Conservation (phyloP, 2,329 filamentous ascomycete species). For the Zymoseptoria brevis region DNA sequence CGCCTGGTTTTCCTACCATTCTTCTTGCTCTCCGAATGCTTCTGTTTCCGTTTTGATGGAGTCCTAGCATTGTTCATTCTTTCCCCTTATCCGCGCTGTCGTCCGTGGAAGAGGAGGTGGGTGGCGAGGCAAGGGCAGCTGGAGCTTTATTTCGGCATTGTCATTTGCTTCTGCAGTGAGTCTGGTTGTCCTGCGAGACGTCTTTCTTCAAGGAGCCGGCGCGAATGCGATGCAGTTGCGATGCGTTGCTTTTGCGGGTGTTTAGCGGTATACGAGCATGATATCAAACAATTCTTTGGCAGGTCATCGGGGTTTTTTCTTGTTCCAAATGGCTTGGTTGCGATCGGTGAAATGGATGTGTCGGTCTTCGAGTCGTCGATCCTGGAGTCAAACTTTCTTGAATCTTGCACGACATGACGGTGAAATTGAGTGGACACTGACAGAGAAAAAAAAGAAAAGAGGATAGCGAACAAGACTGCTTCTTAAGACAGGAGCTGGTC, state of each 20-base stretch:
- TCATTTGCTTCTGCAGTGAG: not conserved
- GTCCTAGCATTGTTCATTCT: not conserved
- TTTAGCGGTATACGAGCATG: not conserved
- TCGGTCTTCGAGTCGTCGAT: not conserved
- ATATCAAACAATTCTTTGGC: not conserved
- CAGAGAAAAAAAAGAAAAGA: not conserved
- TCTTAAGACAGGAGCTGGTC: not conserved
- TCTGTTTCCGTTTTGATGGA: too few relatives aligned
- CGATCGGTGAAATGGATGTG: not conserved
- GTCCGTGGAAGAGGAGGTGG: not conserved
- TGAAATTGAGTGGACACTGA: not conserved
- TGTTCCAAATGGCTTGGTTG: too few relatives aligned
- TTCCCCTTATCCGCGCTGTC: not conserved
- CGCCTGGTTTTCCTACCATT: not conserved
- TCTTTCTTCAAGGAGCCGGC: not conserved
- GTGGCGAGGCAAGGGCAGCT: not conserved
- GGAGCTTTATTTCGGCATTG: not conserved
- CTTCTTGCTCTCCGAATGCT: not conserved
- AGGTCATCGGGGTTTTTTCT: not conserved
- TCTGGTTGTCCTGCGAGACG: not conserved
- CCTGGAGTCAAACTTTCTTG: not conserved
- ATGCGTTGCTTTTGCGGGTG: not conserved
- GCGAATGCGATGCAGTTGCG: not conserved
- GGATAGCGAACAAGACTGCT: not conserved
- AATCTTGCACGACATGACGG: not conserved